These are phyloP conservation scores for Amanita subjunquillea DNA, from an alignment of 768 basidiomycete species.

Conservation along the genomic window DNA sequence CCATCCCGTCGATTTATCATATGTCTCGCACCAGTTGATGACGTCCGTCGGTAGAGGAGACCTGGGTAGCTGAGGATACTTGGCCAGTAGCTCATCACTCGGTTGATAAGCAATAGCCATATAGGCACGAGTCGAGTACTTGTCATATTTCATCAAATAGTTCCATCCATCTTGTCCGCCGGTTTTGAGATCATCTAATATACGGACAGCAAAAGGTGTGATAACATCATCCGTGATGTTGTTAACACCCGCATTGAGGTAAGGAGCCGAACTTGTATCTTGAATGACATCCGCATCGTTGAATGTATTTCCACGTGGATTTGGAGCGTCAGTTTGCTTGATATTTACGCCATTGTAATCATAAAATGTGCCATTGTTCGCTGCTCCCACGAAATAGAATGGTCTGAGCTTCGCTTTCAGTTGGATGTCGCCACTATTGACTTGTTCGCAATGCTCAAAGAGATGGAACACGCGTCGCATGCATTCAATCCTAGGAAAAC, in stretches of 20 bases:
- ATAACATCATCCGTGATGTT: not conserved
- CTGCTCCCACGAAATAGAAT: not conserved
- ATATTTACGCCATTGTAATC: not conserved
- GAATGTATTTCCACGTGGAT: not conserved
- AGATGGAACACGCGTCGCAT: conserved; percentile 20
- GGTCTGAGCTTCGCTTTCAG: not conserved
- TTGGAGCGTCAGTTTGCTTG: not conserved
- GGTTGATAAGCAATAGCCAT: not conserved
- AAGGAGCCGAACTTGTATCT: not conserved
- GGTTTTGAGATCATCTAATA: not conserved
- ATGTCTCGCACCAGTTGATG: conserved; percentile 24
- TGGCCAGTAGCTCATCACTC: not conserved
- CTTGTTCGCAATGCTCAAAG: conserved; percentile 8
- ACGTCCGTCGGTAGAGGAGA: not conserved
- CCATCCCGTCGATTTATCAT: conserved; percentile 18
- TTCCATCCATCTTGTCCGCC: conserved; percentile 13
- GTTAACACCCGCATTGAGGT: not conserved
- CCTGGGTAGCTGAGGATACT: not conserved
- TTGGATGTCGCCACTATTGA: conserved; percentile 2
- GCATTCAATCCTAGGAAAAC: conserved; percentile 19
- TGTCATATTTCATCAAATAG: not conserved
- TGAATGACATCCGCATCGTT: not conserved
- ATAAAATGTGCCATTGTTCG: not conserved
- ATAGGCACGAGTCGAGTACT: not conserved
- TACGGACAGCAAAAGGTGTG: not conserved